Base-by-base conservation (phyloP, 139 green algal genomes). In the Micromonas commoda region DNA sequence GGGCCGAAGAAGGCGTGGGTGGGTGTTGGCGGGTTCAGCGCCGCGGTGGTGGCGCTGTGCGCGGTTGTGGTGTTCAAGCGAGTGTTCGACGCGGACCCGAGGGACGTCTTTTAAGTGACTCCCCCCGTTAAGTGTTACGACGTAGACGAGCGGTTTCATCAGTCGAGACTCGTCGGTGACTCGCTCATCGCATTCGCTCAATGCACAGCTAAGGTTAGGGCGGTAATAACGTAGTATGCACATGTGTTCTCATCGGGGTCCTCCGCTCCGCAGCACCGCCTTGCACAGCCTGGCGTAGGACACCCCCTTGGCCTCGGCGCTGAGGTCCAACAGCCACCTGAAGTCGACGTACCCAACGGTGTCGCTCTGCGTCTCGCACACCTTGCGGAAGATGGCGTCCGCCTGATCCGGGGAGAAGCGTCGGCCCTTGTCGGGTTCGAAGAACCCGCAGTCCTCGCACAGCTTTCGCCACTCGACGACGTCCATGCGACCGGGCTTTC, bases 261-360 rank as follows among this genome's bases (percentile, higher is more conserved):
- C 16, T 57, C 45, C 9, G 45, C 45, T 16, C 45, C 9, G 9
- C 45, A 57, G 45, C 45, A 57, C 9, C 45, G 16, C 45, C 45
- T 57, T 72, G 76, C 85, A 90, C 45, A 91, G 79, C 79, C 87
- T 83, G 2, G 66, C 76, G 75, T 90, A 90, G 5, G 67, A 82
- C 26, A 90, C 76, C 3, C 84, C 84, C 45, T 88, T 90, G 45
- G 45, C 45, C 45, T 57, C 45, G 45, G 45, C 9, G 9, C 9
- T 57, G 45, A 57, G 45, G 9, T 57, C 9, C 45, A 57, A 16
- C 45, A 57, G 45, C 45, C 45, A 57, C 45, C 16, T 57, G 31
- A 54, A 28, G 31, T 73, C 26, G 26, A 73, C 66, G 66, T 73
- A 45, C 66, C 20, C 29, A 5, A 73, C 66, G 66, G 23, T 16